These are phyloP conservation scores for Xanthoceras sorbifolium DNA, from an alignment of 345 rosid genomes.

Conservation along the genomic window DNA sequence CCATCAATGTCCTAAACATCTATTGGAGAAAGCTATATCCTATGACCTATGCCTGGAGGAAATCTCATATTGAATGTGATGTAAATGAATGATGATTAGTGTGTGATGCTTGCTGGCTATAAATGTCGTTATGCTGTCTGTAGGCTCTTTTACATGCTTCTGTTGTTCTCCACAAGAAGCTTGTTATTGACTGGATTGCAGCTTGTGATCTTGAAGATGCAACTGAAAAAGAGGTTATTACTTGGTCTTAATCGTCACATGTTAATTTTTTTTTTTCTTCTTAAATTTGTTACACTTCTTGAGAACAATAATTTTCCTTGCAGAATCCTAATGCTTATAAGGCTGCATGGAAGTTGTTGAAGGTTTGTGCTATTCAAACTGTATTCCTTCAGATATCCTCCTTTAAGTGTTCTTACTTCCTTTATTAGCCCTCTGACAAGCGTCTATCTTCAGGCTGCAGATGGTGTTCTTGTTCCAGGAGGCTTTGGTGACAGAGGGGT, in stretches of 20 bases:
- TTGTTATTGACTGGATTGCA: conserved; percentile 82
- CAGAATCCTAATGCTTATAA: conserved; percentile 78
- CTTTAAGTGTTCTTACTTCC: neutral
- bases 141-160: conserved; percentile 99
- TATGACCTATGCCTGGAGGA: too few relatives aligned
- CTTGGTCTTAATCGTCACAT: conserved; percentile 15
- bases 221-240: conserved; percentile 57
- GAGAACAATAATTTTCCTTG: conserved; percentile 21
- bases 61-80: conserved; percentile 1
- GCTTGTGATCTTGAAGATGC: conserved; percentile 82
- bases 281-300: conserved; percentile 25
- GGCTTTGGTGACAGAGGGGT: conserved; percentile 98
- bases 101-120: conserved; percentile 13
- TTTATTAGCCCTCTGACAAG: conserved; percentile 12
- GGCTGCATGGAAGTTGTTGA: conserved; percentile 77
- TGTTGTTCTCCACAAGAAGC: conserved; percentile 70
- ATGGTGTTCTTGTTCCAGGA: conserved; percentile 96
- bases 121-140: conserved; percentile 9
- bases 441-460: conserved; percentile 64
- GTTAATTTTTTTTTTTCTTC: neutral
- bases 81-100: neutral
- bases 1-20: too few relatives aligned
- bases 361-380: conserved; percentile 49
- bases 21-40: too few relatives aligned
- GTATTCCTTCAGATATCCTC: neutral